Conservation (phyloP, 768 basidiomycete genomes). For the Daedaleopsis nitida region DNA sequence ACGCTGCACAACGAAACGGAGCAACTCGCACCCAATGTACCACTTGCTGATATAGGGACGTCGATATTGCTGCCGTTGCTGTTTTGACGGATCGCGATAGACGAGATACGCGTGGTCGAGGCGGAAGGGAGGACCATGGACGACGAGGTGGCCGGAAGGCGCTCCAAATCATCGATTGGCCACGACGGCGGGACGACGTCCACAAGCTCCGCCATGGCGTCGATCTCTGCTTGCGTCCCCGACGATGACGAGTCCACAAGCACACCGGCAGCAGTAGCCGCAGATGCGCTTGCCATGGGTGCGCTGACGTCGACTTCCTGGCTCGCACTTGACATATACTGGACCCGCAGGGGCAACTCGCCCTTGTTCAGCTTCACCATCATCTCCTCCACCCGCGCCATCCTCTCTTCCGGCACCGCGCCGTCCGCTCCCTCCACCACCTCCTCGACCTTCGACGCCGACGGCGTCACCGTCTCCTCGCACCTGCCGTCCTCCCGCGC, state of each 20-base stretch:
- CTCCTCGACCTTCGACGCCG: slow-evolving; percentile 23
- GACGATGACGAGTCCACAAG: background rate
- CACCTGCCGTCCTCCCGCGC: slow-evolving; percentile 20
- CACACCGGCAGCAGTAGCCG: background rate
- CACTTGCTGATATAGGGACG: slow-evolving; percentile 26
- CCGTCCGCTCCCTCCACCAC: slow-evolving; percentile 7
- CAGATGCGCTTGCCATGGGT: too few relatives aligned
- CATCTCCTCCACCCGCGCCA: slow-evolving; percentile 12
- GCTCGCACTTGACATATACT: background rate
- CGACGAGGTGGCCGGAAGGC: slow-evolving; percentile 13
- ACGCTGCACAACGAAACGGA: slow-evolving; percentile 7
- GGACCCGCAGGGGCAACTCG: slow-evolving; percentile 3
- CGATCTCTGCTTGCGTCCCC: background rate
- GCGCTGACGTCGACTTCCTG: background rate
- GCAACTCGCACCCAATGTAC: slow-evolving; percentile 26
- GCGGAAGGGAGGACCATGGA: slow-evolving; percentile 14
- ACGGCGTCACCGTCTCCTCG: slow-evolving; percentile 26
- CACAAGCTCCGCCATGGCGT: background rate
- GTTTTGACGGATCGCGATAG: background rate
- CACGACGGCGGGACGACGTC: background rate
- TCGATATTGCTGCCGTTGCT: background rate
- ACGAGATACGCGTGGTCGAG: background rate
- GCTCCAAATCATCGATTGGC: background rate
- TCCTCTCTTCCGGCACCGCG: slow-evolving; percentile 3
- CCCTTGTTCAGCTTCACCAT: slow-evolving; percentile 6